Percentiles rank a stretch among this genome's conserved stretches.
These are phyloP conservation scores for Russula compacta DNA, from an alignment of 768 basidiomycete genomes.

Conservation along the genomic window DNA sequence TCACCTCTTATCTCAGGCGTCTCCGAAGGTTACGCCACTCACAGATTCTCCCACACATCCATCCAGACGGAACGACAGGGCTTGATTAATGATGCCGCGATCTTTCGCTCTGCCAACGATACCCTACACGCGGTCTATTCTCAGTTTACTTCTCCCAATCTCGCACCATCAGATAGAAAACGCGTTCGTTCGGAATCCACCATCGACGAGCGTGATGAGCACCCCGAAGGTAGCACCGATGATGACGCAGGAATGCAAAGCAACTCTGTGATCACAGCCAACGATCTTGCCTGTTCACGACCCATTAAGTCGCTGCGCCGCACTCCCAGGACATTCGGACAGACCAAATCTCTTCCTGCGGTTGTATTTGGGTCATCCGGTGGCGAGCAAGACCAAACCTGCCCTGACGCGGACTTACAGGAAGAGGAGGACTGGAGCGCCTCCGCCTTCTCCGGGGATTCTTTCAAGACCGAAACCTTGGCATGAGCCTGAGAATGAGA, in stretches of 20 bases:
- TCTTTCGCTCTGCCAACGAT: conserved; percentile 51
- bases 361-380: conserved; percentile 1
- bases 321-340: conserved; percentile 15
- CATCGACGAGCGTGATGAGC: conserved; percentile 8
- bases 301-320: conserved; percentile 35
- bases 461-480: background rate
- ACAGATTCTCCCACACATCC: conserved; percentile 15
- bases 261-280: conserved; percentile 4
- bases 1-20: conserved; percentile 38
- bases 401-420: background rate
- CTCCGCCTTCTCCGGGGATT: conserved; percentile 5
- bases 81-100: conserved; percentile 20
- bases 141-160: conserved; percentile 24
- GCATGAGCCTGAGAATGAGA: background rate
- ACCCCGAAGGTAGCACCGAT: conserved; percentile 8
- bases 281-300: conserved; percentile 19
- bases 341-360: conserved; percentile 17
- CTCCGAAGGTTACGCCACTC: conserved; percentile 45
- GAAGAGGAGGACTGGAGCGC: conserved; percentile 21
- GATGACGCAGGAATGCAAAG: conserved; percentile 3
- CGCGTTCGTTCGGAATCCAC: conserved; percentile 26
- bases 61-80: background rate
- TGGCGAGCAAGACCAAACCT: background rate
- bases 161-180: conserved; percentile 28
- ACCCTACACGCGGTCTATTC: conserved; percentile 42